These are phyloP conservation scores for Lenzites betulinus DNA, from an alignment of 768 basidiomycete genomes.

Conservation along the genomic window DNA sequence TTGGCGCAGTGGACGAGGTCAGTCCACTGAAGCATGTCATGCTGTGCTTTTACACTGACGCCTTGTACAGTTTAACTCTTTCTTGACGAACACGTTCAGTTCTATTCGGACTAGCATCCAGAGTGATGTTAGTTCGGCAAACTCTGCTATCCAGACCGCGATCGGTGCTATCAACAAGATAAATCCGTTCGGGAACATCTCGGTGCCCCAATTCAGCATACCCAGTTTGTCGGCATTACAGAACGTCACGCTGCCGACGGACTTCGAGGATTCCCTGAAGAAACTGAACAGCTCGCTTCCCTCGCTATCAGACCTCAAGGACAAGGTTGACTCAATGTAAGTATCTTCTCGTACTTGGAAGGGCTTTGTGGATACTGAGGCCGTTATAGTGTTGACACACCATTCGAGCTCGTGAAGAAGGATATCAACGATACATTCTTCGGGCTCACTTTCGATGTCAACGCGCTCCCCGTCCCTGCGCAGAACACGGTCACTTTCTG, in stretches of 20 bases:
- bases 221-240: constrained; percentile 74
- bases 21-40: constrained; percentile 27
- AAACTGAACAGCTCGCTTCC: constrained; percentile 82
- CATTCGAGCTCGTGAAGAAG: constrained; percentile 84
- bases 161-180: constrained; percentile 75
- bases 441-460: constrained; percentile 70
- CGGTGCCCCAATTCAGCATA: constrained; percentile 69
- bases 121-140: constrained; percentile 65
- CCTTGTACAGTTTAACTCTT: constrained; percentile 61
- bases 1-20: constrained; percentile 83
- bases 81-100: constrained; percentile 60
- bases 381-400: constrained; percentile 65
- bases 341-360: constrained; percentile 33
- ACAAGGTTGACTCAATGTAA: constrained; percentile 66
- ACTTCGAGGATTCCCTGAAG: constrained; percentile 72
- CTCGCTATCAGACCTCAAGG: constrained; percentile 71
- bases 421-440: constrained; percentile 88
- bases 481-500: constrained; percentile 76
- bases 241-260: constrained; percentile 78
- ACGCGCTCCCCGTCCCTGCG: constrained; percentile 74
- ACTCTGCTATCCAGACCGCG: constrained; percentile 63
- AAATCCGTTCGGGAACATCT: constrained; percentile 71
- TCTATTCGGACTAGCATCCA: constrained; percentile 72
- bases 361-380: no score
- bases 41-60: not conserved